Percentiles rank a stretch among this genome's conserved stretches.
phyloP scores from a whole-genome alignment of 495 filamentous ascomycete species.

The Hyaloscypha finlandica region DNA sequence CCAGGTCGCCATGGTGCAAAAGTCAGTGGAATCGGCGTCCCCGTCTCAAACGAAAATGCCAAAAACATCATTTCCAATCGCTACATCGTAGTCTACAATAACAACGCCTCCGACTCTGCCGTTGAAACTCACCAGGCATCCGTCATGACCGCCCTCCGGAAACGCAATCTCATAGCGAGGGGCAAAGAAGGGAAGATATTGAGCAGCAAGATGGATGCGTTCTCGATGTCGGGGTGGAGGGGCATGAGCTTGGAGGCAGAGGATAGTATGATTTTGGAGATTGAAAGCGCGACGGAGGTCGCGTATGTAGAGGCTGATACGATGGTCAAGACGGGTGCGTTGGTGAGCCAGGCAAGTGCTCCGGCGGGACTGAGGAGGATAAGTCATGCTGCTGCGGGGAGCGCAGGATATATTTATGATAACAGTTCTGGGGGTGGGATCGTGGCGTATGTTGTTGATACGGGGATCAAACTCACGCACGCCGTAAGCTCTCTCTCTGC shows the following conservation, averaged over 20 bases:
- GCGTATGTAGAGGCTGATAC: constrained; percentile 40
- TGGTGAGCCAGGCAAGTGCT: constrained; percentile 48
- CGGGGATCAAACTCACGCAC: constrained; percentile 56
- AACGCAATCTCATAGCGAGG: constrained; percentile 49
- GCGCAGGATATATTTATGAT: constrained; percentile 59
- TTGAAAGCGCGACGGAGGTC: constrained; percentile 37
- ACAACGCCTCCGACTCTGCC: constrained; percentile 41
- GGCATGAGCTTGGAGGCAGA: constrained; percentile 48
- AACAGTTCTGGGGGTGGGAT: constrained; percentile 51
- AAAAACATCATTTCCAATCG: constrained; percentile 45
- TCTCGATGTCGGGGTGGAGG: constrained; percentile 47
- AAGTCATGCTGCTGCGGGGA: constrained; percentile 48
- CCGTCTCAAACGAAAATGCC: constrained; percentile 38
- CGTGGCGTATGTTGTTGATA: constrained; percentile 59
- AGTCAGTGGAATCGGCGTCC: constrained; percentile 37
- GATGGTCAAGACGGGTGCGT: constrained; percentile 37
- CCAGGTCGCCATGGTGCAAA: constrained; percentile 4
- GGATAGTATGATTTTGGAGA: constrained; percentile 39
- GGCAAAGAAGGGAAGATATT: constrained; percentile 42
- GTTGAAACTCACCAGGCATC: constrained; percentile 43
- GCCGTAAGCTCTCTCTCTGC: constrained; percentile 17
- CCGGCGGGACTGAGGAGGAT: constrained; percentile 62
- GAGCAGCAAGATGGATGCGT: constrained; percentile 42
- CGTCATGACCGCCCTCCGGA: constrained; percentile 45
- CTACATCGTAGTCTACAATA: constrained; percentile 56